phyloP scores from a whole-genome alignment of 2,329 filamentous ascomycete species.

The Ceratocystis ficicola region DNA sequence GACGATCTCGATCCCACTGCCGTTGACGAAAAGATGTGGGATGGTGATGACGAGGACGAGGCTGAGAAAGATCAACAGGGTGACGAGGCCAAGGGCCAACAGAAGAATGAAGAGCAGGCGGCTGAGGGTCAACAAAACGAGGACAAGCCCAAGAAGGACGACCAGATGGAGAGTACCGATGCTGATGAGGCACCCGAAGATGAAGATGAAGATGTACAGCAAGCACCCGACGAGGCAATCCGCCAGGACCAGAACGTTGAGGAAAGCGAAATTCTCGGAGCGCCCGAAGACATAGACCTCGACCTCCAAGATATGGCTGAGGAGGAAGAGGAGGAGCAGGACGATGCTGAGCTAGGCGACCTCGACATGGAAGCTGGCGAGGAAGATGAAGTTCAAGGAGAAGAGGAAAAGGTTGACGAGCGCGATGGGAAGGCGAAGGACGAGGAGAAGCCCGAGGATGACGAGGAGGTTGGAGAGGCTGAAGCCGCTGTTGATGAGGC shows the following conservation, averaged over 20 bases:
- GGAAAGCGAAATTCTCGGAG: slow-evolving; percentile 67
- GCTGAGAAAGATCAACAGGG: slow-evolving; percentile 72
- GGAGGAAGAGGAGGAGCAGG: slow-evolving; percentile 38
- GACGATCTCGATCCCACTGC: slow-evolving; percentile 81
- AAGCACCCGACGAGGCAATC: slow-evolving; percentile 44
- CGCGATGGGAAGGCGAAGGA: slow-evolving; percentile 52
- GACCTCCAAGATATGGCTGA: slow-evolving; percentile 57
- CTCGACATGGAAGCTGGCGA: slow-evolving; percentile 35
- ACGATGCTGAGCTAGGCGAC: slow-evolving; percentile 38
- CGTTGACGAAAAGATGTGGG: slow-evolving; percentile 98
- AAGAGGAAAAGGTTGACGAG: slow-evolving; percentile 25
- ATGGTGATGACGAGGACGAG: slow-evolving; percentile 68
- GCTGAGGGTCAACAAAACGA: slow-evolving; percentile 46
- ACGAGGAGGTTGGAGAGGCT: slow-evolving; percentile 39
- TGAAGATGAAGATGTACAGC: slow-evolving; percentile 37
- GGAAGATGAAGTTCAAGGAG: slow-evolving; percentile 34
- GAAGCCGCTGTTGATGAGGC: slow-evolving; percentile 26
- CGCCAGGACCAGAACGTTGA: slow-evolving; percentile 62
- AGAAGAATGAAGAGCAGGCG: slow-evolving; percentile 50
- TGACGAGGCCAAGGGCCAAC: slow-evolving; percentile 57
- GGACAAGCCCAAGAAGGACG: slow-evolving; percentile 35
- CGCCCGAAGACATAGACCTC: slow-evolving; percentile 82
- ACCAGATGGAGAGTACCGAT: slow-evolving; percentile 34
- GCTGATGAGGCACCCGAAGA: slow-evolving; percentile 28
- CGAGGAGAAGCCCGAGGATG: slow-evolving; percentile 42